Evolutionary conservation across 768 basidiomycete species (phyloP), one percentile per base, ranked within the genome.

Genomic region (Saitozyma podzolica): DNA sequence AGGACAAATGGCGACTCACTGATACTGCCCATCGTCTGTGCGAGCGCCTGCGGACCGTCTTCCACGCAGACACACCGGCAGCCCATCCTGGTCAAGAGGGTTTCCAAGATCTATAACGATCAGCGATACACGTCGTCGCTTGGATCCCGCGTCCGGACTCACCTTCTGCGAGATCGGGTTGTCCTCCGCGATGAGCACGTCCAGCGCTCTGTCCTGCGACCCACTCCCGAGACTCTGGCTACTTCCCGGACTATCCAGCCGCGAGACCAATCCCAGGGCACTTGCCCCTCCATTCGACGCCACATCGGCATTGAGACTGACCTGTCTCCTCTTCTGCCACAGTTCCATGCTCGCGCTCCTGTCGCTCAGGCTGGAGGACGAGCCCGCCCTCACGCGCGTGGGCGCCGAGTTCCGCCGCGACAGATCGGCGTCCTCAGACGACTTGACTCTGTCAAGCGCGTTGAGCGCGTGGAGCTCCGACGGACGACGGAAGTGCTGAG

Each of bases 11-110:
- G 17, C 29, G 40, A 86, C 91, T 82, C 76, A 96, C 93, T 92
- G 81, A 97, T 96, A 74, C 94, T 92, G 51, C 92, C 92, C 86
- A 96, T 93, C 3, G 94, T 93, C 54, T 97, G 91, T 67, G 93
- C 92, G 73, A 98, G 89, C 19, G 96, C 96, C 80, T 96, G 92
- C 6, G 94, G 92, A 8, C 96, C 96, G 80, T 98, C 93, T 49
- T 92, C 86, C 16, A 97, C 96, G 9, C 97, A 90, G 9, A 97
- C 89, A 78, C 91, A 92, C 16, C 94, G 89, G 79, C 95, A 98
- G 1, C 96, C 96, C 63, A 98, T 85, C 42, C 94, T 88, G 64
- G 91, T 89, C 52, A 99, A 85, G 50, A 98, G 80, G 2, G 94
- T 98, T 80, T 97, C 93, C 54, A 97, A 88, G 54, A 99, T 97